These are phyloP conservation scores for Stipa capillata DNA, from an alignment of 176 grass and related monocot genomes.

Conservation along the genomic window DNA sequence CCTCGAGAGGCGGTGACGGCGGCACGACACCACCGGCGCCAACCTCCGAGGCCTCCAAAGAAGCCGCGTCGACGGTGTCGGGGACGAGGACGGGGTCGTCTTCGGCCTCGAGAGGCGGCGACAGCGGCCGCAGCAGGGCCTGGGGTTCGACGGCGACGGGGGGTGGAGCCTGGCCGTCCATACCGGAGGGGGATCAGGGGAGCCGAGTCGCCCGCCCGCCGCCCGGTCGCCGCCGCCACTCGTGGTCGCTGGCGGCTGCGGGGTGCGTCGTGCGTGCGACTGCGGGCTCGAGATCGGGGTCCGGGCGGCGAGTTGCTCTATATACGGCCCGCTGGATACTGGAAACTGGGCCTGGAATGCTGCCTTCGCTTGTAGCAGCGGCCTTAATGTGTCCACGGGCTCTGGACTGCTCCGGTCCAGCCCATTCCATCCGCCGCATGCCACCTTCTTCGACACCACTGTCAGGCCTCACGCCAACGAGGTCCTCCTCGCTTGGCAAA, in stretches of 20 bases:
- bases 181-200: conserved; percentile 15
- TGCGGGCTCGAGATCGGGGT: conserved; percentile 1
- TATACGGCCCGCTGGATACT: neutral
- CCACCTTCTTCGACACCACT: no score
- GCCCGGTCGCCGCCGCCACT: conserved; percentile 19
- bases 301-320: neutral
- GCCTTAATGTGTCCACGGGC: neutral
- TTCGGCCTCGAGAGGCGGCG: neutral
- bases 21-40: neutral
- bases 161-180: conserved; percentile 24
- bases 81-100: neutral
- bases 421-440: no score
- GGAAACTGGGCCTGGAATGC: neutral
- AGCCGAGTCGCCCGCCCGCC: conserved; percentile 15
- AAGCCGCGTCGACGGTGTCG: neutral
- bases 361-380: neutral
- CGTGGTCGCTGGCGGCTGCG: conserved; percentile 19
- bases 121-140: neutral
- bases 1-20: neutral
- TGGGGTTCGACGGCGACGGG: neutral
- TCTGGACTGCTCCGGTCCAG: neutral
- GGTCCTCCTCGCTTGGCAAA: no score
- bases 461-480: no score
- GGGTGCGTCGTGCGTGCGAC: neutral
- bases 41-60: neutral